These are phyloP conservation scores for Helicostylum pulchrum DNA, from an alignment of 192 early-diverging fungal species.

Conservation along the genomic window DNA sequence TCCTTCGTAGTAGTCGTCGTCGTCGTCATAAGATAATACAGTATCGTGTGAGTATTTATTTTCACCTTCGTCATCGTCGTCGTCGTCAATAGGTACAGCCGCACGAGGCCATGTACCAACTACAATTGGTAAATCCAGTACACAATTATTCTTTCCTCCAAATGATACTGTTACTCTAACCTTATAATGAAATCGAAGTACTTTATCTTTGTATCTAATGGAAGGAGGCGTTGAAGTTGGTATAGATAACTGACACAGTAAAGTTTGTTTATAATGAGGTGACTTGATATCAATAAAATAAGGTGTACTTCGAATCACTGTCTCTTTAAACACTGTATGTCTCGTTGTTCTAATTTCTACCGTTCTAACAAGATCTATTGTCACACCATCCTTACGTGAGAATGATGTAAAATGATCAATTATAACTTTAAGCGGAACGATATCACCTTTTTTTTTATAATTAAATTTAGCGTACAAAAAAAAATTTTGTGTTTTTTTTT, in stretches of 20 bases:
- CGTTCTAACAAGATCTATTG: constrained; percentile 19
- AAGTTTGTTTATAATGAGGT: constrained; percentile 18
- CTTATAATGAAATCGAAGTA: constrained; percentile 30
- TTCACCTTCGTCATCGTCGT: constrained; percentile 33
- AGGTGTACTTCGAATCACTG: neutral
- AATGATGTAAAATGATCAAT: constrained; percentile 19
- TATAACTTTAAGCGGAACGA: constrained; percentile 1
- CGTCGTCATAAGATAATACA: constrained; percentile 7
- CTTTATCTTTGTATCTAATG: constrained; percentile 19
- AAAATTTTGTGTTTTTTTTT: neutral
- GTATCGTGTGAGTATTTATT: neutral
- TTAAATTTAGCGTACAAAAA: neutral
- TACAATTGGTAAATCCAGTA: constrained; percentile 31
- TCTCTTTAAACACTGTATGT: constrained; percentile 12
- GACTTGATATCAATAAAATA: constrained; percentile 7
- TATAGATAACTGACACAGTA: constrained; percentile 21
- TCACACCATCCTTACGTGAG: constrained; percentile 14
- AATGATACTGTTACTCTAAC: constrained; percentile 16
- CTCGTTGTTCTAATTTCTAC: constrained; percentile 21
- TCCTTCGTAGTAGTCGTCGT: constrained; percentile 4
- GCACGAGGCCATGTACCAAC: constrained; percentile 38
- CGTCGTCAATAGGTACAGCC: constrained; percentile 39
- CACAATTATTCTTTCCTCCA: constrained; percentile 1
- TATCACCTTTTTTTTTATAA: constrained; percentile 18
- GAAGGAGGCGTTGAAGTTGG: constrained; percentile 33